Evolutionary conservation across 179 eudicot species (phyloP).

Genomic region (Pouteria campechiana): DNA sequence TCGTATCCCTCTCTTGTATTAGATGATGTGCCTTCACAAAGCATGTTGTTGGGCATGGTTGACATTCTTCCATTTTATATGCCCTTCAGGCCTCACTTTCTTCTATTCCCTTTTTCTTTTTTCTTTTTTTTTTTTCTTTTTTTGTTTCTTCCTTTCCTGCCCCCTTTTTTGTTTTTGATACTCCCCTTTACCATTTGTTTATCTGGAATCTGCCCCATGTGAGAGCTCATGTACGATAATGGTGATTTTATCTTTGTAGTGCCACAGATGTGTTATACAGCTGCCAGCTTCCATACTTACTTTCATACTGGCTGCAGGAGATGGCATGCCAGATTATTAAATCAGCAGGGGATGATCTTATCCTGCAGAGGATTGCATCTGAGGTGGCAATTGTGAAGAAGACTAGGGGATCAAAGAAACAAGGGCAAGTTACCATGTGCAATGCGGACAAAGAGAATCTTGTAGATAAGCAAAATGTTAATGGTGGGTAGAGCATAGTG

Average conservation of each 20-base stretch:
- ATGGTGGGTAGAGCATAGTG: conserved; percentile 20
- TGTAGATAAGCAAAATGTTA: conserved; percentile 11
- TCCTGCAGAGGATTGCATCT: conserved; percentile 50
- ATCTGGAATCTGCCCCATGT: not conserved
- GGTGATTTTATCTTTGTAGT: too few relatives aligned
- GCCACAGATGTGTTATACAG: too few relatives aligned
- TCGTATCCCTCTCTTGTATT: too few relatives aligned
- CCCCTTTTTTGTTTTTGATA: too few relatives aligned
- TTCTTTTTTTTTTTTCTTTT: too few relatives aligned
- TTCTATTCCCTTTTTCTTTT: too few relatives aligned
- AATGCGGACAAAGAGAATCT: conserved; percentile 46
- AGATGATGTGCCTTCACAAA: too few relatives aligned
- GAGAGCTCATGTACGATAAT: not conserved
- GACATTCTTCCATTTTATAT: too few relatives aligned
- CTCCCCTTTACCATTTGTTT: not conserved
- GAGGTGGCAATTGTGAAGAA: conserved; percentile 50
- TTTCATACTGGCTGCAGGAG: conserved; percentile 32
- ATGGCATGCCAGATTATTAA: conserved; percentile 68
- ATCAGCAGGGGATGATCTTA: conserved; percentile 42
- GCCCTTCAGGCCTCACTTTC: too few relatives aligned
- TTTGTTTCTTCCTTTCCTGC: too few relatives aligned
- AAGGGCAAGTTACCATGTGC: conserved; percentile 12
- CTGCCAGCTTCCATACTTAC: too few relatives aligned
- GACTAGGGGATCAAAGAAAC: conserved; percentile 41
- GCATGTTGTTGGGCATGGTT: too few relatives aligned